phyloP scores from a whole-genome alignment of 495 filamentous ascomycete genomes.

The Halenospora varia region DNA sequence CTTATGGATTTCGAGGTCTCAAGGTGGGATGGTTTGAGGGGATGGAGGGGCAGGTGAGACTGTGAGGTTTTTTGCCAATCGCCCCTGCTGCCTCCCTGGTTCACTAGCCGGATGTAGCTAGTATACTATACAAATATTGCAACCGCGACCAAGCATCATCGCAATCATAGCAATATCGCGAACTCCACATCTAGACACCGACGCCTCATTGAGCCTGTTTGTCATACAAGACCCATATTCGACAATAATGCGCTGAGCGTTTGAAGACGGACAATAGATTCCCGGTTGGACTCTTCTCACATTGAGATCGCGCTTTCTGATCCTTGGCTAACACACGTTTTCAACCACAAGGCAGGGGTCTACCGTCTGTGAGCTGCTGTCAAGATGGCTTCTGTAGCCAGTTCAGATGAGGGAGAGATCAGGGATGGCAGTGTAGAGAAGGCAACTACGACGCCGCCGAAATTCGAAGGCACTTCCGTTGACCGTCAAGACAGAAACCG shows the following conservation, averaged over 20 bases:
- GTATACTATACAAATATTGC: no score
- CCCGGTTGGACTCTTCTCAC: conserved; percentile 47
- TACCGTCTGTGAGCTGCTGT: conserved; percentile 15
- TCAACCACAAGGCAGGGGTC: conserved; percentile 25
- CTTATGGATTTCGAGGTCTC: background rate
- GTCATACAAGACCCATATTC: background rate
- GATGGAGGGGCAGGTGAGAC: conserved; percentile 2
- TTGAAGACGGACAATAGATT: conserved; percentile 30
- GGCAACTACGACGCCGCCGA: conserved; percentile 54
- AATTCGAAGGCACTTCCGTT: conserved; percentile 56
- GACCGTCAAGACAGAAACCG: conserved; percentile 65
- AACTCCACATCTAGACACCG: background rate
- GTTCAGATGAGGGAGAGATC: conserved; percentile 86
- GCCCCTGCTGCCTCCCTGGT: background rate
- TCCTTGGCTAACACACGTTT: conserved; percentile 29
- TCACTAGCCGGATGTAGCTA: no score
- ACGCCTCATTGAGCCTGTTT: background rate
- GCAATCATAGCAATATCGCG: background rate
- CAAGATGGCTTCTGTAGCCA: conserved; percentile 43
- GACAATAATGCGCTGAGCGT: conserved; percentile 20
- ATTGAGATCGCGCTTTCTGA: conserved; percentile 25
- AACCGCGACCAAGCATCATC: background rate
- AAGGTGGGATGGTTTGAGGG: conserved; percentile 2
- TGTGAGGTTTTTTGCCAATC: conserved; percentile 5
- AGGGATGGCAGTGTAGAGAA: conserved; percentile 65